phyloP scores from a whole-genome alignment of 2,329 filamentous ascomycete genomes.

The Periconia sp. region DNA sequence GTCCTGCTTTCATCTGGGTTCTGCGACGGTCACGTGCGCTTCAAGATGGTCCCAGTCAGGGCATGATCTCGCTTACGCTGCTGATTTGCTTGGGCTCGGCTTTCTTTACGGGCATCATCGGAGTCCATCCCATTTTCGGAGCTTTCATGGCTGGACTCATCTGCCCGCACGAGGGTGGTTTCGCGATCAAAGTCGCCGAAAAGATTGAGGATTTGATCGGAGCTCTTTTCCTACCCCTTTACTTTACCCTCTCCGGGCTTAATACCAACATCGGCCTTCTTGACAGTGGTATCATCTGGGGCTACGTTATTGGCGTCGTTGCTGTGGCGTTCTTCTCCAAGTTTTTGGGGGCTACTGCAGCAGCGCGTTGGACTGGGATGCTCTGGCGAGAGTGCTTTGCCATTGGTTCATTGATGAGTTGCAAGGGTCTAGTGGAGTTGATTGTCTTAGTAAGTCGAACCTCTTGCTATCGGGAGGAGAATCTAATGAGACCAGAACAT shows the following conservation, averaged over 20 bases:
- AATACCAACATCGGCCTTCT: conserved; percentile 87
- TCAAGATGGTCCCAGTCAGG: conserved; percentile 86
- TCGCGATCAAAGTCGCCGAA: conserved; percentile 88
- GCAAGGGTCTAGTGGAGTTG: conserved; percentile 91
- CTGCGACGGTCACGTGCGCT: conserved; percentile 77
- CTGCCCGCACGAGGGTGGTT: conserved; percentile 86
- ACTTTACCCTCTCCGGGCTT: conserved; percentile 90
- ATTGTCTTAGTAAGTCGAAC: conserved; percentile 77
- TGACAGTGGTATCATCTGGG: conserved; percentile 83
- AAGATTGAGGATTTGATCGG: conserved; percentile 93
- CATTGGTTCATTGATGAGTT: conserved; percentile 93
- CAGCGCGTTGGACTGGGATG: conserved; percentile 76
- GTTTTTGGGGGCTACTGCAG: conserved; percentile 79
- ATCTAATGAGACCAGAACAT: conserved; percentile 65
- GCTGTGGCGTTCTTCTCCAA: conserved; percentile 84
- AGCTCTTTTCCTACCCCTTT: conserved; percentile 84
- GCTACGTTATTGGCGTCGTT: conserved; percentile 84
- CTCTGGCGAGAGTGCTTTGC: conserved; percentile 90
- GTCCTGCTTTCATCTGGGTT: conserved; percentile 76
- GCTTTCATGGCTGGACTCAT: conserved; percentile 90
- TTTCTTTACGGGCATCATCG: conserved; percentile 90
- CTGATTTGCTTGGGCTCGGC: conserved; percentile 78
- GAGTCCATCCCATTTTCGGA: conserved; percentile 93
- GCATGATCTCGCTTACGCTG: conserved; percentile 81
- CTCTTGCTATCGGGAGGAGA: not conserved